Evolutionary conservation across 768 basidiomycete species (phyloP).

Genomic region (Phanerodontia chrysosporium): DNA sequence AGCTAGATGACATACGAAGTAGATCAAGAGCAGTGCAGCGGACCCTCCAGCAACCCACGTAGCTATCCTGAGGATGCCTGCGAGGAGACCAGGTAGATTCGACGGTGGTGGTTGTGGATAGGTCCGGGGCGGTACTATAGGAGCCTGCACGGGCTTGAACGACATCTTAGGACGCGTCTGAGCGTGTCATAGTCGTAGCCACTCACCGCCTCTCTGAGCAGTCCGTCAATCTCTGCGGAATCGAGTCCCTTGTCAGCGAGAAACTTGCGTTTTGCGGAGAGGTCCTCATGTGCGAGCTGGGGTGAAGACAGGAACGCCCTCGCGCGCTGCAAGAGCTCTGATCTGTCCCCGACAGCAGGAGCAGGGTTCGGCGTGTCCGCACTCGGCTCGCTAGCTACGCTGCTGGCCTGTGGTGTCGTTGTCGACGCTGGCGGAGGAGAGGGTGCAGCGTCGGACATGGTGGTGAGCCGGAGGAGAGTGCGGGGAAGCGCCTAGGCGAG

Average conservation of each 20-base stretch:
- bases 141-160: slow-evolving; percentile 30
- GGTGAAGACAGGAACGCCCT: slow-evolving; percentile 64
- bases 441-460: neutral
- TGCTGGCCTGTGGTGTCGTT: neutral
- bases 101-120: slow-evolving; percentile 72
- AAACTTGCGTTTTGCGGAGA: slow-evolving; percentile 54
- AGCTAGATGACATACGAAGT: slow-evolving; percentile 48
- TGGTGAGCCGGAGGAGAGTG: neutral
- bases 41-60: slow-evolving; percentile 67
- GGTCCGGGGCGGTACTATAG: slow-evolving; percentile 62
- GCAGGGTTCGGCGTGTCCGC: neutral
- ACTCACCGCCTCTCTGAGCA: slow-evolving; percentile 54
- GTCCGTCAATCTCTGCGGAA: slow-evolving; percentile 51
- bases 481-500: neutral
- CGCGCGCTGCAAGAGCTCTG: slow-evolving; percentile 41
- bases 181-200: neutral
- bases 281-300: slow-evolving; percentile 56
- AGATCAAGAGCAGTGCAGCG: slow-evolving; percentile 52
- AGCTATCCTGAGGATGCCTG: slow-evolving; percentile 56
- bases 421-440: neutral
- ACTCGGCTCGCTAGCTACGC: neutral
- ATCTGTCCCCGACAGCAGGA: slow-evolving; percentile 6
- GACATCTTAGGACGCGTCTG: slow-evolving; percentile 17
- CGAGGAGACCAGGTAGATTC: slow-evolving; percentile 60
- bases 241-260: slow-evolving; percentile 67